Conservation (phyloP, 345 rosid genomes). For the Gossypium bickii region DNA sequence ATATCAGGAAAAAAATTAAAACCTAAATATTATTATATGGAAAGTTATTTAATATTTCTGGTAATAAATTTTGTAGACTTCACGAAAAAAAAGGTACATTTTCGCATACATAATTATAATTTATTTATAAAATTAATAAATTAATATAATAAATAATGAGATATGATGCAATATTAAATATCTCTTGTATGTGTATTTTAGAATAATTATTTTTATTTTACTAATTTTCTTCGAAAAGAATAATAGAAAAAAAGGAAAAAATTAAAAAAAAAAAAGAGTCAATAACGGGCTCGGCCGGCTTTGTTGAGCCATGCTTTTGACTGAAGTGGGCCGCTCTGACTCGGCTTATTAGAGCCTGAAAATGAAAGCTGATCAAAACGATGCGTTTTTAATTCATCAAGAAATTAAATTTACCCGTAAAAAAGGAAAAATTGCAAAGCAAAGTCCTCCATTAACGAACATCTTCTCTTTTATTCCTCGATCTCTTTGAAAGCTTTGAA, state of each 20-base stretch:
- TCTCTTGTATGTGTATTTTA: too few species aligned
- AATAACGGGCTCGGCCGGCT: too few species aligned
- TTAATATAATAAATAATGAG: neutral
- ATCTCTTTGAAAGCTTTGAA: constrained; percentile 16
- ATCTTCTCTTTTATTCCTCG: neutral
- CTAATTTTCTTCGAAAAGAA: too few species aligned
- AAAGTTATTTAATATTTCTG: neutral
- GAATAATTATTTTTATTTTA: too few species aligned
- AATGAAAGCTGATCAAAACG: neutral
- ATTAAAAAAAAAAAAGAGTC: too few species aligned
- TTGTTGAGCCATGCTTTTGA: too few species aligned
- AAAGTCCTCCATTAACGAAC: constrained; percentile 16
- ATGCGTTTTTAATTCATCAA: neutral
- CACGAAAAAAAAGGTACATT: fast-evolving
- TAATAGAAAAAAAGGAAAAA: too few species aligned
- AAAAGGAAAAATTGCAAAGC: neutral
- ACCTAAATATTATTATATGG: neutral
- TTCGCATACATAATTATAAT: neutral
- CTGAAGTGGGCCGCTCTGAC: too few species aligned
- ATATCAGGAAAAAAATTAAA: neutral
- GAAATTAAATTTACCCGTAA: neutral
- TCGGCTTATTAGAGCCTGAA: too few species aligned
- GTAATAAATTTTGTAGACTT: neutral
- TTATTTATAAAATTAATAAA: neutral
- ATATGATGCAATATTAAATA: neutral